Evolutionary conservation across 306 rosid species (phyloP).

Genomic region (Trifolium pratense): DNA sequence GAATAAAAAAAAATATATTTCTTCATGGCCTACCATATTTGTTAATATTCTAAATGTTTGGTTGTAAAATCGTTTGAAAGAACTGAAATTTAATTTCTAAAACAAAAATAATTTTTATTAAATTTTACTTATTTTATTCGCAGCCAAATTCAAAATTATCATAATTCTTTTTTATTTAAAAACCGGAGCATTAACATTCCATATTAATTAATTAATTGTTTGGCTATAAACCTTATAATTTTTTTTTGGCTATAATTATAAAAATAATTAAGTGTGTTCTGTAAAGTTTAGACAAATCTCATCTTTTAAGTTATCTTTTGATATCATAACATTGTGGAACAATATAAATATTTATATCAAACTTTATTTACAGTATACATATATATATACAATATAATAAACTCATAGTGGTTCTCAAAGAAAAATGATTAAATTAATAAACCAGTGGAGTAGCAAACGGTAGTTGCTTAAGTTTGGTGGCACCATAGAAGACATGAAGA

Average conservation of each 20-base stretch:
- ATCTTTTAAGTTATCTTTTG: background rate
- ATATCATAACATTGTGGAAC: background rate
- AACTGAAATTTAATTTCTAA: no score
- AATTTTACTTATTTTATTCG: no score
- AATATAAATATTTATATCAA: background rate
- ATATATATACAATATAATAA: background rate
- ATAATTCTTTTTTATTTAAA: no score
- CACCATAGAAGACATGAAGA: slow-evolving; percentile 4
- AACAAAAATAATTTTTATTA: no score
- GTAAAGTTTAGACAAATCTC: background rate
- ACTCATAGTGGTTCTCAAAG: background rate
- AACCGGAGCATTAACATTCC: background rate
- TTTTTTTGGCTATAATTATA: no score
- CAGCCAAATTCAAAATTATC: no score
- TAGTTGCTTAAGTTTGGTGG: slow-evolving; percentile 39
- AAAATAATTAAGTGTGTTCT: background rate
- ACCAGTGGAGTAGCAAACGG: slow-evolving; percentile 15
- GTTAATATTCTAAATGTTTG: no score
- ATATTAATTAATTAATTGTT: background rate
- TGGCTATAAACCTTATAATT: no score
- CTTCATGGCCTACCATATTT: no score
- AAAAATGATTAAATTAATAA: background rate
- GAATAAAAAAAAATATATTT: no score
- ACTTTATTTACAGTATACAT: background rate
- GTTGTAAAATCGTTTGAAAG: no score